Percentiles rank a stretch among this genome's conserved stretches.
These are phyloP conservation scores for Cercospora janseana DNA, from an alignment of 2,329 filamentous ascomycete genomes.

Conservation along the genomic window DNA sequence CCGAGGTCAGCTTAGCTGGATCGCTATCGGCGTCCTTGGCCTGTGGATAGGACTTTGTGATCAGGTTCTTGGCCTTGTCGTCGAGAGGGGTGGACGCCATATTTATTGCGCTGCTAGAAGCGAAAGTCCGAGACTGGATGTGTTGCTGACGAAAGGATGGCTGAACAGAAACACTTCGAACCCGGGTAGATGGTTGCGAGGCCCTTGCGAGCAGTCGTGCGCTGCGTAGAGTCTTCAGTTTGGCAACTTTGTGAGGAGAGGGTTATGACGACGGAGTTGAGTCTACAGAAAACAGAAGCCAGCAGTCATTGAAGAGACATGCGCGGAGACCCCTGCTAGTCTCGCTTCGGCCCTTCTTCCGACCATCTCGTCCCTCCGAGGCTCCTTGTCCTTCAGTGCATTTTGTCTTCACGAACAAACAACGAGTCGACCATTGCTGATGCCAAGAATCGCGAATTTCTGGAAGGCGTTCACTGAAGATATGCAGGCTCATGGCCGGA, in stretches of 20 bases:
- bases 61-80: constrained; percentile 34
- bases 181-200: neutral
- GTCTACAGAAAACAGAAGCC: neutral
- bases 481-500: no score
- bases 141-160: constrained; percentile 2
- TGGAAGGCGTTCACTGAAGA: no score
- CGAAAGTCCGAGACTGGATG: neutral
- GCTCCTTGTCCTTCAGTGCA: no score
- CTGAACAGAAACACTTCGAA: neutral
- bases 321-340: neutral
- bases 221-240: constrained; percentile 29
- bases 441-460: no score
- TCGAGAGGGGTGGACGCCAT: constrained; percentile 37
- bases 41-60: constrained; percentile 38
- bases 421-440: no score
- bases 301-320: constrained; percentile 2
- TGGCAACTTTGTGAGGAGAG: constrained; percentile 18
- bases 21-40: constrained; percentile 35
- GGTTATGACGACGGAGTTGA: neutral
- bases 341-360: constrained; percentile 1
- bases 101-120: constrained; percentile 18
- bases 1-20: constrained; percentile 37
- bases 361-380: no score
- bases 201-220: constrained; percentile 28
- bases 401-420: no score